Evolutionary conservation across 1,284 basidiomycete species (phyloP).

Genomic region (Fomitopsis schrenkii): DNA sequence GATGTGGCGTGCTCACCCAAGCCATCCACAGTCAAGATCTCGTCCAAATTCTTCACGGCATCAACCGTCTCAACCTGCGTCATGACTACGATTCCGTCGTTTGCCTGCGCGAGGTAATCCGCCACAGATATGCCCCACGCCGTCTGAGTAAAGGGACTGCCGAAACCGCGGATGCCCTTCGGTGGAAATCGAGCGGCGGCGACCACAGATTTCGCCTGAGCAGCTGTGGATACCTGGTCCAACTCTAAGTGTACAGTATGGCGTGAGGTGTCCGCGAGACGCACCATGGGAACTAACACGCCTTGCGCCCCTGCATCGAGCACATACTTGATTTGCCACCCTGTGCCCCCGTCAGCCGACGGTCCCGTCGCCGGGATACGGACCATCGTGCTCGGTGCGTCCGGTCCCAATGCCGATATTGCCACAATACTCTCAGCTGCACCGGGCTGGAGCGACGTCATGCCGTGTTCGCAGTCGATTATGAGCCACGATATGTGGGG

Average conservation of each 20-base stretch:
- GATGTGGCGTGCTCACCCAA: conserved; percentile 39
- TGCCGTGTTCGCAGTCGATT: conserved; percentile 65
- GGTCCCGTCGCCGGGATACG: conserved; percentile 58
- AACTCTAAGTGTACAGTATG: not conserved
- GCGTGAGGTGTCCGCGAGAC: conserved; percentile 2
- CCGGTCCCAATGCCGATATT: conserved; percentile 38
- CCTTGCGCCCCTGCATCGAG: conserved; percentile 62
- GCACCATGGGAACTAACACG: conserved; percentile 61
- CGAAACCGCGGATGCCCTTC: conserved; percentile 54
- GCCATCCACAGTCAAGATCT: conserved; percentile 60
- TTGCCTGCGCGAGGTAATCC: conserved; percentile 55
- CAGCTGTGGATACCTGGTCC: conserved; percentile 48
- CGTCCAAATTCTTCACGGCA: conserved; percentile 54
- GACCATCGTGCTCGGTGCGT: conserved; percentile 50
- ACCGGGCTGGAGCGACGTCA: conserved; percentile 48
- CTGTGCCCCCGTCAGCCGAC: conserved; percentile 39
- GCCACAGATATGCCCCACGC: conserved; percentile 46
- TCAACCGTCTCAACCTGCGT: conserved; percentile 66
- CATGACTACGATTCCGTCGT: conserved; percentile 55
- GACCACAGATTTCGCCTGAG: conserved; percentile 54
- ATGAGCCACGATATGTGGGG: conserved; percentile 56
- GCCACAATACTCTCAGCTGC: conserved; percentile 51
- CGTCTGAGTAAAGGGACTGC: conserved; percentile 53
- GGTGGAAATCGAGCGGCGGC: conserved; percentile 56
- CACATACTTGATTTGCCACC: conserved; percentile 67